These are phyloP conservation scores for Dissophora ornata DNA, from an alignment of 192 early-diverging fungal species.

Conservation along the genomic window DNA sequence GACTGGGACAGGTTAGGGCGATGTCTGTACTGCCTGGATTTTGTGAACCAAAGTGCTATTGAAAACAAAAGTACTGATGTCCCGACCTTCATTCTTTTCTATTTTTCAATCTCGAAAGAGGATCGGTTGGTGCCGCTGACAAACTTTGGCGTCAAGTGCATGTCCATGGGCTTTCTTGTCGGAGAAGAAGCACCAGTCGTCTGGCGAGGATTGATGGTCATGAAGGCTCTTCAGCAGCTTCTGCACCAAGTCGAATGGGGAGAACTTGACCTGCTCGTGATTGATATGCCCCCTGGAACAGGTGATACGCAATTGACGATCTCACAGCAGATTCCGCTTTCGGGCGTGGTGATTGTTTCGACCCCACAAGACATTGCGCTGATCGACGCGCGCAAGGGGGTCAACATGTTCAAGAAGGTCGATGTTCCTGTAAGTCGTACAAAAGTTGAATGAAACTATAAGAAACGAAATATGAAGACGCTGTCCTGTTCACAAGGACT, in stretches of 20 bases:
- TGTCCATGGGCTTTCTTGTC: slow-evolving; percentile 93
- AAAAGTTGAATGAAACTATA: too few relatives aligned
- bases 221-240: slow-evolving; percentile 91
- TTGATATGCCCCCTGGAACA: slow-evolving; percentile 94
- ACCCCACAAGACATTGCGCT: slow-evolving; percentile 94
- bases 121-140: slow-evolving; percentile 74
- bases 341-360: slow-evolving; percentile 86
- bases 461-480: too few relatives aligned
- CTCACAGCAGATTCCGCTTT: slow-evolving; percentile 71
- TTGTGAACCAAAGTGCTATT: not conserved
- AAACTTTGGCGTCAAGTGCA: slow-evolving; percentile 90
- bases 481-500: too few relatives aligned
- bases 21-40: too few relatives aligned
- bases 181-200: slow-evolving; percentile 79
- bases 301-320: slow-evolving; percentile 91
- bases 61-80: not conserved
- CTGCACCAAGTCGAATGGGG: slow-evolving; percentile 87
- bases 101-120: slow-evolving; percentile 11
- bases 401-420: slow-evolving; percentile 86
- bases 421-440: slow-evolving; percentile 74
- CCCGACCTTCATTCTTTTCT: too few relatives aligned
- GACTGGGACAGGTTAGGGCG: slow-evolving; percentile 61
- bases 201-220: slow-evolving; percentile 95
- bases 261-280: slow-evolving; percentile 79
- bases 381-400: slow-evolving; percentile 81